A percentile compares a stretch with the other conserved stretches of the same genome.
phyloP scores from a whole-genome alignment of 1,139 yeast genomes.

The Tardiomyces blankii region DNA sequence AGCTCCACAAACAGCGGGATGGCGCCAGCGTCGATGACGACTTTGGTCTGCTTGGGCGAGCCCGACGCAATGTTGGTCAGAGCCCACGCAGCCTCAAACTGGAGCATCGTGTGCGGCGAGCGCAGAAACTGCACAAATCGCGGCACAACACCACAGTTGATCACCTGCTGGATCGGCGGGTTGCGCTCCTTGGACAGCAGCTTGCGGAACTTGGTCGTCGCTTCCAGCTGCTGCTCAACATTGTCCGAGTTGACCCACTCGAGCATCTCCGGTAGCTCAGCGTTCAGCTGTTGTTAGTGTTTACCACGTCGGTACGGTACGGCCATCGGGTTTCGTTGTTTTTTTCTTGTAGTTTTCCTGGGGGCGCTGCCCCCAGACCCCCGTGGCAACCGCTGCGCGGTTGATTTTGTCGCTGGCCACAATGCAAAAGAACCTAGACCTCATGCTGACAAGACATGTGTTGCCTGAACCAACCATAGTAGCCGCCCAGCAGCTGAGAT shows the following conservation, averaged over 20 bases:
- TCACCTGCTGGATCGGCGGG: constrained; percentile 95
- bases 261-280: constrained; percentile 79
- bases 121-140: constrained; percentile 78
- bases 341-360: too few species aligned
- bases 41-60: constrained; percentile 74
- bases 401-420: too few species aligned
- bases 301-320: too few species aligned
- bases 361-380: too few species aligned
- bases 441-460: too few species aligned
- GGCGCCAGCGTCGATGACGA: constrained; percentile 88
- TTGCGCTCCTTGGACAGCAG: constrained; percentile 87
- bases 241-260: constrained; percentile 68
- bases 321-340: too few species aligned
- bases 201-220: constrained; percentile 90
- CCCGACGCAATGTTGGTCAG: constrained; percentile 98
- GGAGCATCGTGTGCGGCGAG: constrained; percentile 71
- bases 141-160: constrained; percentile 88
- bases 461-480: too few species aligned
- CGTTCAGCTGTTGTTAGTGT: constrained; percentile 29
- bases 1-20: constrained; percentile 84
- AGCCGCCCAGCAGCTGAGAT: too few species aligned
- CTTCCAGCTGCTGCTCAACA: constrained; percentile 72
- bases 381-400: too few species aligned
- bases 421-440: too few species aligned
- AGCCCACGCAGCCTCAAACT: constrained; percentile 99